These are phyloP conservation scores for Linum trigynum DNA, from an alignment of 345 rosid species.

Conservation along the genomic window DNA sequence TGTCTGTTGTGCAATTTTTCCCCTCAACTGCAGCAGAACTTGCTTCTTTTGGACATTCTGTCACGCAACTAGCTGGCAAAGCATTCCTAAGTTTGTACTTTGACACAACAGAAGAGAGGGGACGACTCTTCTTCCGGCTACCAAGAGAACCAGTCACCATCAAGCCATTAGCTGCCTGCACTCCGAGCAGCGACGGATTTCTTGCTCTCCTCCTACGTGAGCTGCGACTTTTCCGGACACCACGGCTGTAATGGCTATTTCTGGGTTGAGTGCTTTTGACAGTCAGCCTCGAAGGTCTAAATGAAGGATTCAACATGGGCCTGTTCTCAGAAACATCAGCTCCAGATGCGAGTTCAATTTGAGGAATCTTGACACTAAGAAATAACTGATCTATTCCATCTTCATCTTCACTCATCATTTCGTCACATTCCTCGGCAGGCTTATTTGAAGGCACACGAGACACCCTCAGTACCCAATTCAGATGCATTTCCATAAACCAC, in stretches of 20 bases:
- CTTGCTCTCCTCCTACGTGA: slow-evolving; percentile 53
- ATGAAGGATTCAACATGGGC: slow-evolving; percentile 31
- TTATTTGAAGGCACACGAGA: slow-evolving; percentile 36
- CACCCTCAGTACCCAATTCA: slow-evolving; percentile 23
- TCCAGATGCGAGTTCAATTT: slow-evolving; percentile 7
- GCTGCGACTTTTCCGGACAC: slow-evolving; percentile 71
- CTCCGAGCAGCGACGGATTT: slow-evolving; percentile 31
- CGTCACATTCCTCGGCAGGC: slow-evolving; percentile 22
- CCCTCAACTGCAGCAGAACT: slow-evolving; percentile 19
- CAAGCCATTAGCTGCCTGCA: slow-evolving; percentile 45
- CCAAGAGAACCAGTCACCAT: slow-evolving; percentile 47
- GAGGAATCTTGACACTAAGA: neutral
- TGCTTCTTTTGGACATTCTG: slow-evolving; percentile 22
- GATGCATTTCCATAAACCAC: slow-evolving; percentile 55
- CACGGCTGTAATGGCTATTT: slow-evolving; percentile 40
- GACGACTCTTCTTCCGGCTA: slow-evolving; percentile 45
- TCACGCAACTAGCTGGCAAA: slow-evolving; percentile 20
- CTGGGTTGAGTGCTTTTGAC: slow-evolving; percentile 38
- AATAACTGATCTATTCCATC: slow-evolving; percentile 17
- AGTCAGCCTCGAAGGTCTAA: slow-evolving; percentile 40
- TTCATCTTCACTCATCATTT: slow-evolving; percentile 13
- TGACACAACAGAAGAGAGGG: slow-evolving; percentile 39
- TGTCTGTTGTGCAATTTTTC: slow-evolving; percentile 18
- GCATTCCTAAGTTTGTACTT: slow-evolving; percentile 47
- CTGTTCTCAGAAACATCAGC: slow-evolving; percentile 23